These are phyloP conservation scores for Candida multigemmis DNA, from an alignment of 805 yeast species.

Conservation along the genomic window DNA sequence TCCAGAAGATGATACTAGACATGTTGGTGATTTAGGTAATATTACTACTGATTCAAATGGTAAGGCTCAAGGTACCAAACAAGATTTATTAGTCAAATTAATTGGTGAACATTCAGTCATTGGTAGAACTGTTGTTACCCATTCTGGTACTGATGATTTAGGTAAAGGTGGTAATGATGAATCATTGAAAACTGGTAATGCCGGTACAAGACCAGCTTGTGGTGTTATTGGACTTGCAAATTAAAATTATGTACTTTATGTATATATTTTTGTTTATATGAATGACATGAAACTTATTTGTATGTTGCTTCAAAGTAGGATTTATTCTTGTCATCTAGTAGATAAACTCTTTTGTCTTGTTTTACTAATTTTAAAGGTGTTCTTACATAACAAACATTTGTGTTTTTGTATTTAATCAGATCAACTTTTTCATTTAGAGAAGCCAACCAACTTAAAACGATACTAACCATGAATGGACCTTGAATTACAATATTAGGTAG, in stretches of 20 bases:
- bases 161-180: conserved; percentile 92
- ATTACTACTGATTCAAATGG: conserved; percentile 80
- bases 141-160: conserved; percentile 86
- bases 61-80: conserved; percentile 82
- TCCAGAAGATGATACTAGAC: conserved; percentile 73
- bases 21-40: conserved; percentile 97
- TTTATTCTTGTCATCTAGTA: neutral
- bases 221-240: conserved; percentile 84
- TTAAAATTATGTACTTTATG: conserved; percentile 7
- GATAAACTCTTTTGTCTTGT: too few species aligned
- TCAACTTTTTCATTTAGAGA: neutral
- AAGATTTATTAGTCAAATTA: conserved; percentile 70
- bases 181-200: conserved; percentile 92
- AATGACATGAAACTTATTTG: neutral
- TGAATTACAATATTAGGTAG: conserved; percentile 60
- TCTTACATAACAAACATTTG: conserved; percentile 1
- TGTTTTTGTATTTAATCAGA: conserved; percentile 2
- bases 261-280: too few species aligned
- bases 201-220: conserved; percentile 97
- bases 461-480: conserved; percentile 70
- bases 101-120: conserved; percentile 80
- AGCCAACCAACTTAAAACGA: conserved; percentile 46
- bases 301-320: neutral
- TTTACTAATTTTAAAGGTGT: neutral
- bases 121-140: conserved; percentile 95